Percentiles rank a stretch among this genome's conserved stretches.
phyloP scores from a whole-genome alignment of 192 early-diverging fungal genomes.

The Lunasporangiospora selenospora region DNA sequence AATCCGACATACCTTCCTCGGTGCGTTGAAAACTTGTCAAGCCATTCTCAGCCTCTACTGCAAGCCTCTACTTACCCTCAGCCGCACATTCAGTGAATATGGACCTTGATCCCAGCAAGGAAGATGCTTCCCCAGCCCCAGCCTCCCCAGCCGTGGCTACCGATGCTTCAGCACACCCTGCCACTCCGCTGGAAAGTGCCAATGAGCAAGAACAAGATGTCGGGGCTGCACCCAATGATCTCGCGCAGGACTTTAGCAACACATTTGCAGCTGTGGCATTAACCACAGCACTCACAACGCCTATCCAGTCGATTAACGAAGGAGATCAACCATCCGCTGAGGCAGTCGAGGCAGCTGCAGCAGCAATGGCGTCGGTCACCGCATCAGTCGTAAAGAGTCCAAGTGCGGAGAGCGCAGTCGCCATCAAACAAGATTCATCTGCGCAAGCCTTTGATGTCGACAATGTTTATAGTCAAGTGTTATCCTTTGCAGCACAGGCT shows the following conservation, averaged over 20 bases:
- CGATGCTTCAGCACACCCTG: too few species aligned
- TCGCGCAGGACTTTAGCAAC: constrained; percentile 1
- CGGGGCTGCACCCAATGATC: too few species aligned
- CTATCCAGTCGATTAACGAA: constrained; percentile 8
- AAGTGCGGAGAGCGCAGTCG: neutral
- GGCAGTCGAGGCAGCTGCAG: constrained; percentile 23
- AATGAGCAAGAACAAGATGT: too few species aligned
- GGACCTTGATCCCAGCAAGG: too few species aligned
- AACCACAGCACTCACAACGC: constrained; percentile 33
- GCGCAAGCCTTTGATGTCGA: constrained; percentile 17
- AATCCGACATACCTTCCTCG: too few species aligned
- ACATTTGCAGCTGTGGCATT: constrained; percentile 20
- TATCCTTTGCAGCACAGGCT: constrained; percentile 12
- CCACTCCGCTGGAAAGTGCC: too few species aligned
- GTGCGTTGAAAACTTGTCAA: too few species aligned
- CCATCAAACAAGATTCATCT: neutral
- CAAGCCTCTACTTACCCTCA: too few species aligned
- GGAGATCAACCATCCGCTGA: constrained; percentile 9
- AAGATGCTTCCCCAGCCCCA: too few species aligned
- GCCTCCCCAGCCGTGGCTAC: too few species aligned
- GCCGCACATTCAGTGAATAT: too few species aligned
- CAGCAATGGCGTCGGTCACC: constrained; percentile 16
- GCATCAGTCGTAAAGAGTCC: neutral
- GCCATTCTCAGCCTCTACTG: too few species aligned
- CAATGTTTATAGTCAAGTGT: constrained; percentile 23